These are phyloP conservation scores for Irpex lacteus DNA, from an alignment of 1,284 basidiomycete species.

Conservation along the genomic window DNA sequence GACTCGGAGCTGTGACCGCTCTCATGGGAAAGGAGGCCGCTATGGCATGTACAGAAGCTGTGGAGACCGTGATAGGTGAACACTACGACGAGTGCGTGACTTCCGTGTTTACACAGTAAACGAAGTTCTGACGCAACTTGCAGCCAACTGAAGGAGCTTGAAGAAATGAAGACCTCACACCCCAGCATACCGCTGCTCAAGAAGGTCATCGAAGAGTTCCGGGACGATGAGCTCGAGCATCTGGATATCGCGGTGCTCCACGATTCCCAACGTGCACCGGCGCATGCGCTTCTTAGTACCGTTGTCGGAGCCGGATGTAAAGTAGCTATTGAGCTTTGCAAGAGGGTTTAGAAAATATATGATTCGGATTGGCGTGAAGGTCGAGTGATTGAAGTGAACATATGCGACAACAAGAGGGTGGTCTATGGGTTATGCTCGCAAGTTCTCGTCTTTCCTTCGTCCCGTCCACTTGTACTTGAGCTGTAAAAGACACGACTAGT, in stretches of 20 bases:
- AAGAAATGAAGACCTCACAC: slow-evolving; percentile 60
- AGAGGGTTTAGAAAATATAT: slow-evolving; percentile 53
- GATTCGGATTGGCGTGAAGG: neutral
- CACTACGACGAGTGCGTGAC: slow-evolving; percentile 94
- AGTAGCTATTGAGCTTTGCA: slow-evolving; percentile 87
- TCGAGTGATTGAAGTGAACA: slow-evolving; percentile 8
- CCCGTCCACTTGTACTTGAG: slow-evolving; percentile 36
- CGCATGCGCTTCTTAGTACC: slow-evolving; percentile 86
- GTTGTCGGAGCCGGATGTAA: slow-evolving; percentile 86
- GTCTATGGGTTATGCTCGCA: slow-evolving; percentile 19
- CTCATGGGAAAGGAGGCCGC: slow-evolving; percentile 90
- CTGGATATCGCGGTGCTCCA: slow-evolving; percentile 91
- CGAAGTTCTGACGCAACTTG: slow-evolving; percentile 6
- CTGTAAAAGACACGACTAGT: slow-evolving; percentile 18
- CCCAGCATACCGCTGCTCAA: slow-evolving; percentile 79
- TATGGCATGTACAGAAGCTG: slow-evolving; percentile 98
- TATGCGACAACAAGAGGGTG: neutral
- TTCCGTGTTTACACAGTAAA: neutral
- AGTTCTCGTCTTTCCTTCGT: slow-evolving; percentile 35
- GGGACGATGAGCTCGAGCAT: slow-evolving; percentile 95
- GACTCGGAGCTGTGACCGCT: slow-evolving; percentile 83
- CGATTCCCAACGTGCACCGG: slow-evolving; percentile 88
- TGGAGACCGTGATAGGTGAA: slow-evolving; percentile 97
- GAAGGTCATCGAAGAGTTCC: slow-evolving; percentile 79
- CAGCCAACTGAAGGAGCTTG: slow-evolving; percentile 76